phyloP scores from a whole-genome alignment of 306 rosid genomes.

The Vigna radiata region DNA sequence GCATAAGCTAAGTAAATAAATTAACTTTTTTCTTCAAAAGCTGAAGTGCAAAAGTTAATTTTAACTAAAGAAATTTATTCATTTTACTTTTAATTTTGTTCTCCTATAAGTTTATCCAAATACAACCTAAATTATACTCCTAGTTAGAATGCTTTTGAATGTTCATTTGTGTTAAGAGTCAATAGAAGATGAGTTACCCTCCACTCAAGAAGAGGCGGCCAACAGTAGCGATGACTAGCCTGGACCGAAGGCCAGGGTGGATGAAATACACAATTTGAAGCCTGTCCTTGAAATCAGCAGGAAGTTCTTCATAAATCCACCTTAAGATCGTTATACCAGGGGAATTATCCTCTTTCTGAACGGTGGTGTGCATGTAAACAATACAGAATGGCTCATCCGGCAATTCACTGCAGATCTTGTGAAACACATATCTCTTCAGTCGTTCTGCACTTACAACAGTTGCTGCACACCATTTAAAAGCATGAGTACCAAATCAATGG shows the following conservation, averaged over 20 bases:
- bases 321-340: constrained; percentile 93
- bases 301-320: constrained; percentile 96
- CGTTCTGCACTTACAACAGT: constrained; percentile 75
- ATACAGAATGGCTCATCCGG: constrained; percentile 81
- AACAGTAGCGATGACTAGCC: constrained; percentile 84
- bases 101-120: background rate
- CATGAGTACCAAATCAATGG: constrained; percentile 19
- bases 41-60: no score
- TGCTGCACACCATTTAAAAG: constrained; percentile 63
- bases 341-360: constrained; percentile 88
- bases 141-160: background rate
- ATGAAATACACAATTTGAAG: constrained; percentile 82
- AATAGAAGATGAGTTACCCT: constrained; percentile 67
- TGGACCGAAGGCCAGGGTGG: constrained; percentile 92
- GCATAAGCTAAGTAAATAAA: no score
- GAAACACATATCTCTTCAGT: constrained; percentile 76
- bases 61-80: no score
- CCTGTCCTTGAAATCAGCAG: constrained; percentile 75
- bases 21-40: no score
- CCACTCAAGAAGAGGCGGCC: constrained; percentile 88
- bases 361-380: constrained; percentile 83
- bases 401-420: constrained; percentile 75
- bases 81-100: no score
- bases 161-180: background rate
- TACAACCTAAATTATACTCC: background rate